Percentiles rank a stretch among this genome's conserved stretches.
Evolutionary conservation across 169 alveolate species (phyloP).

Genomic region (Plasmodium adleri): DNA sequence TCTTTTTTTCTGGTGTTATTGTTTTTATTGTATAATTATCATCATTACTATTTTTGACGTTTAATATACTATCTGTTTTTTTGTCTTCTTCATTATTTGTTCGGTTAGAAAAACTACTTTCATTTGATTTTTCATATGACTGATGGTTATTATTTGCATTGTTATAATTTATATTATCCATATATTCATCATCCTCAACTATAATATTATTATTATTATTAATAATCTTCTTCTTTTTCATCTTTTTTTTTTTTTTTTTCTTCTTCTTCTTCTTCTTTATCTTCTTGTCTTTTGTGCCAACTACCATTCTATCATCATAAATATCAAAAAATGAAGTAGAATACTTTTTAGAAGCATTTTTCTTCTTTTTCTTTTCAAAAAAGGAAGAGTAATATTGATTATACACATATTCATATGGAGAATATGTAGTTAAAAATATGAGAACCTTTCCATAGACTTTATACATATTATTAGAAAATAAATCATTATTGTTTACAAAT

Average conservation of each 20-base stretch:
- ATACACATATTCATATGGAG: constrained; percentile 72
- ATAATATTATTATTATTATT: not conserved
- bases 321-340: constrained; percentile 35
- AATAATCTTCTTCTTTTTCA: not conserved
- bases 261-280: constrained; percentile 2
- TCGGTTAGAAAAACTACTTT: too few relatives aligned
- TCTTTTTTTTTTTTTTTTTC: not conserved
- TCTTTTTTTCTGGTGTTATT: too few relatives aligned
- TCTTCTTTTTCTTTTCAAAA: constrained; percentile 2
- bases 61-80: not conserved
- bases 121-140: too few relatives aligned
- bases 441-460: constrained; percentile 58
- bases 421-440: constrained; percentile 56
- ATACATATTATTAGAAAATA: constrained; percentile 37
- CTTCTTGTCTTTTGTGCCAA: not conserved
- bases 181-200: constrained; percentile 4
- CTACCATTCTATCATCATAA: constrained; percentile 20
- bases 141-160: too few relatives aligned
- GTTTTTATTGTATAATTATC: too few relatives aligned
- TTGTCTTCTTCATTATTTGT: not conserved
- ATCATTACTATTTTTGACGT: too few relatives aligned
- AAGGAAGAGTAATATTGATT: constrained; percentile 43
- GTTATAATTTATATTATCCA: not conserved
- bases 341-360: constrained; percentile 13
- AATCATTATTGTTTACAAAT: constrained; percentile 29